phyloP scores from a whole-genome alignment of 805 yeast species.

The Saccharomycopsis amapae region DNA sequence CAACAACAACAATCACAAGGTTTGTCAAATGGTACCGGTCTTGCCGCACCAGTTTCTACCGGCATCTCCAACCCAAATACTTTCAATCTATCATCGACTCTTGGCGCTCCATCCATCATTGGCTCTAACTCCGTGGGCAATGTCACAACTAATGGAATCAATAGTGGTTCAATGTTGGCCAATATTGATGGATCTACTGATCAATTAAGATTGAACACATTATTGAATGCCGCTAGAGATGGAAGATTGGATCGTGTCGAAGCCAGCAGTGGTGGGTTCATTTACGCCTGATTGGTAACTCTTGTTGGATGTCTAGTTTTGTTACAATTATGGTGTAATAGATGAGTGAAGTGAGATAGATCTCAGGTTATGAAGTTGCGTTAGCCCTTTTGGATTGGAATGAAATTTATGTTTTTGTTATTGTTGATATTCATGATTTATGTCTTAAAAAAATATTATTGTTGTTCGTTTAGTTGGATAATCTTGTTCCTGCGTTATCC shows the following conservation, averaged over 20 bases:
- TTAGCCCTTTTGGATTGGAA: no score
- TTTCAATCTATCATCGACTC: background rate
- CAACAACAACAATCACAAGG: conserved; percentile 3
- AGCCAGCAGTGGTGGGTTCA: conserved; percentile 35
- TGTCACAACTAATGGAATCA: no score
- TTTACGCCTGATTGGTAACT: conserved; percentile 16
- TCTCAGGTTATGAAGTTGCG: no score
- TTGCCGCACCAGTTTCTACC: conserved; percentile 7
- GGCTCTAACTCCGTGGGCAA: background rate
- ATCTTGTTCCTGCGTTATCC: no score
- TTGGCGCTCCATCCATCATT: conserved; percentile 1
- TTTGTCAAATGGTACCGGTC: conserved; percentile 23
- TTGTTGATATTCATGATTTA: no score
- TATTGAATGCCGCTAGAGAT: conserved; percentile 49
- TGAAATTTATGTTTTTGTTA: no score
- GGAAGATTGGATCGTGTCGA: conserved; percentile 49
- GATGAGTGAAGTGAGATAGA: no score
- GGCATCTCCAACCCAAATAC: background rate
- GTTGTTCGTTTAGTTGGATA: no score
- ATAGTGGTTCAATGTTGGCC: background rate
- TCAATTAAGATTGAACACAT: conserved; percentile 40
- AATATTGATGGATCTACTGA: conserved; percentile 24
- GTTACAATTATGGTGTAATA: no score
- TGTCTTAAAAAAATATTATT: no score
- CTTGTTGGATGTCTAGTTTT: no score